These are phyloP conservation scores for Hawksworthiomyces lignivorus DNA, from an alignment of 2,329 filamentous ascomycete species.

Conservation along the genomic window DNA sequence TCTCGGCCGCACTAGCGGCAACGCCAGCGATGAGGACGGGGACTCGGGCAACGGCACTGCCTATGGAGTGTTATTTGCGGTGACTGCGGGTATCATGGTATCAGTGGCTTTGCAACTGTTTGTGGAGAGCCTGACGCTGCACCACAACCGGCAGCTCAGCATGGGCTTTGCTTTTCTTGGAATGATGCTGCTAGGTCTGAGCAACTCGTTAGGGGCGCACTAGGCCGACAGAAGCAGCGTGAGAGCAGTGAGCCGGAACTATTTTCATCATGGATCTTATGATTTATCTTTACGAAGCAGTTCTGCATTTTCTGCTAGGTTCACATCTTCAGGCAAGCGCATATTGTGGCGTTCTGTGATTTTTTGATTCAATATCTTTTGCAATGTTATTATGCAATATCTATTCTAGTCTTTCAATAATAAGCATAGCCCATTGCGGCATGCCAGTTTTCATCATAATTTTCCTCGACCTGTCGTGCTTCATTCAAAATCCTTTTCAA, in stretches of 20 bases:
- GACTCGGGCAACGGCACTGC: conserved; percentile 45
- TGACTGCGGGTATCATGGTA: conserved; percentile 90
- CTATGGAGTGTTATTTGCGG: conserved; percentile 78
- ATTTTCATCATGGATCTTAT: background rate
- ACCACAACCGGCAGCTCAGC: conserved; percentile 69
- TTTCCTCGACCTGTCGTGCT: no score
- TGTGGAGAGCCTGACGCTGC: conserved; percentile 74
- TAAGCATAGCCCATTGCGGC: no score
- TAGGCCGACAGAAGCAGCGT: no score
- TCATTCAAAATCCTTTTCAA: no score
- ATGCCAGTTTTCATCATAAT: no score
- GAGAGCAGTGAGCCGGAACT: no score
- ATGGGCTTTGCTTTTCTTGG: conserved; percentile 75
- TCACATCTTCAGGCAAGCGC: no score
- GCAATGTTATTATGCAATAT: no score
- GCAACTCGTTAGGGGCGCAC: conserved; percentile 68
- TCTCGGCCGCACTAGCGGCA: conserved; percentile 41
- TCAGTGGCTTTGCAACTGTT: conserved; percentile 87
- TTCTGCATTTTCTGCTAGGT: background rate
- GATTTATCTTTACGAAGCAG: background rate
- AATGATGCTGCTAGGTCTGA: conserved; percentile 81
- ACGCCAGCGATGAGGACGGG: conserved; percentile 40
- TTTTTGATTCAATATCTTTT: no score
- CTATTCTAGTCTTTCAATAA: no score
- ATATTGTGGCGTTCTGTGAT: no score